Percentiles rank a stretch among this genome's conserved stretches.
These are phyloP conservation scores for Triticum dicoccoides DNA, from an alignment of 176 grass and related monocot genomes.

Conservation along the genomic window DNA sequence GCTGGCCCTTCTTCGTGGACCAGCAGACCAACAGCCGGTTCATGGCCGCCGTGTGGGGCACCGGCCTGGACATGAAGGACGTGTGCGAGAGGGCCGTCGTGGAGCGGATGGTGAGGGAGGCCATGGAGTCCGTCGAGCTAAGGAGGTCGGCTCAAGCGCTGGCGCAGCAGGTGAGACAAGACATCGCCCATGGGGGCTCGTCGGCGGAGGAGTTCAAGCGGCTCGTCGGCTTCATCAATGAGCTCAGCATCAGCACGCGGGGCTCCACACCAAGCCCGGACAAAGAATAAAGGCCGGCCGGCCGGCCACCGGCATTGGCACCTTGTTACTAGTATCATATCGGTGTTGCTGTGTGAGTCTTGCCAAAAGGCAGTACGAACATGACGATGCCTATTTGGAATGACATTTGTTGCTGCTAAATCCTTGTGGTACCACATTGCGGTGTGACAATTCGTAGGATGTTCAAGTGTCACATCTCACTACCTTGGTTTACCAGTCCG, in stretches of 20 bases:
- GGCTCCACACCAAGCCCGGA: neutral
- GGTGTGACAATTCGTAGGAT: too few species aligned
- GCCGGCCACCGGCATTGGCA: neutral
- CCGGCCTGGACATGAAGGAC: constrained; percentile 53
- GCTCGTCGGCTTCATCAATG: constrained; percentile 38
- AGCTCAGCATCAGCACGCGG: constrained; percentile 17
- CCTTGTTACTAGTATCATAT: neutral
- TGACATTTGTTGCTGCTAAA: neutral
- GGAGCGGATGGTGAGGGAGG: constrained; percentile 43
- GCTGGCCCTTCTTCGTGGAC: constrained; percentile 24
- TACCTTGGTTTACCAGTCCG: too few species aligned
- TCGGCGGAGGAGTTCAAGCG: constrained; percentile 21
- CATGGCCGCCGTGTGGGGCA: constrained; percentile 37
- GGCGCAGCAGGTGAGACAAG: constrained; percentile 8
- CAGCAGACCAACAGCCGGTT: constrained; percentile 43
- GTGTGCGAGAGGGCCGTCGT: constrained; percentile 46
- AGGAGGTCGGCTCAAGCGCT: neutral
- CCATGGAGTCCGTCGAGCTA: constrained; percentile 19
- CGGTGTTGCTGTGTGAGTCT: neutral
- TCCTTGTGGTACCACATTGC: too few species aligned
- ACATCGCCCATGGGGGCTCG: constrained; percentile 16
- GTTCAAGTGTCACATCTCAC: too few species aligned
- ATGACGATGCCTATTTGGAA: neutral
- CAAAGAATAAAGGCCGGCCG: neutral
- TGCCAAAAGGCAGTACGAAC: neutral